These are phyloP conservation scores for Paspalum notatum DNA, from an alignment of 176 grass and related monocot genomes.

Conservation along the genomic window DNA sequence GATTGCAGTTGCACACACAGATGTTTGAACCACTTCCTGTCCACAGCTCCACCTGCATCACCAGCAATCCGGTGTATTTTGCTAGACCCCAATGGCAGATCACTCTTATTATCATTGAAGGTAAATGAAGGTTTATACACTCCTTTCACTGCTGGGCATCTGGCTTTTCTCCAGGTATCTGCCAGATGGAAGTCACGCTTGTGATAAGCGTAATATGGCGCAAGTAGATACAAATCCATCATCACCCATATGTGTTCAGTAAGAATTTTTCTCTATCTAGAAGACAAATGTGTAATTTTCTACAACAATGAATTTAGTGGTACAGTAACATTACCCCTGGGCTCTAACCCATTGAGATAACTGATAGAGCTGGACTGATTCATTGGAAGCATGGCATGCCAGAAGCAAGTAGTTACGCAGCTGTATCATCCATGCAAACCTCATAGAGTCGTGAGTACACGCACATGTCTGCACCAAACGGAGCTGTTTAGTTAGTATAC, in stretches of 20 bases:
- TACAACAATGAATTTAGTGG: not conserved
- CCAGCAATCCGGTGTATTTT: too few species aligned
- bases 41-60: too few species aligned
- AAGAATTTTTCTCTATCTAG: not conserved
- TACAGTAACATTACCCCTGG: too few species aligned
- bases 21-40: too few species aligned
- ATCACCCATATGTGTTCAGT: not conserved
- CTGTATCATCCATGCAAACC: constrained; percentile 92
- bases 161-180: constrained; percentile 69
- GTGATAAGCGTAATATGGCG: not conserved
- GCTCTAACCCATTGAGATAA: constrained; percentile 71
- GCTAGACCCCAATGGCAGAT: constrained; percentile 3
- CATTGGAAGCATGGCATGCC: constrained; percentile 73
- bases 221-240: constrained; percentile 8
- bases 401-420: constrained; percentile 87
- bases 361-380: constrained; percentile 83
- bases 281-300: not conserved
- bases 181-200: not conserved
- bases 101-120: constrained; percentile 39
- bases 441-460: constrained; percentile 87
- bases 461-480: constrained; percentile 64
- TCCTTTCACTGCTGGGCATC: too few species aligned
- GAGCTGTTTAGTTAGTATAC: constrained; percentile 23
- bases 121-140: not conserved
- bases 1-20: too few species aligned